Conservation (phyloP, 148 eudicot species). For the Dianthus caryophyllus region DNA sequence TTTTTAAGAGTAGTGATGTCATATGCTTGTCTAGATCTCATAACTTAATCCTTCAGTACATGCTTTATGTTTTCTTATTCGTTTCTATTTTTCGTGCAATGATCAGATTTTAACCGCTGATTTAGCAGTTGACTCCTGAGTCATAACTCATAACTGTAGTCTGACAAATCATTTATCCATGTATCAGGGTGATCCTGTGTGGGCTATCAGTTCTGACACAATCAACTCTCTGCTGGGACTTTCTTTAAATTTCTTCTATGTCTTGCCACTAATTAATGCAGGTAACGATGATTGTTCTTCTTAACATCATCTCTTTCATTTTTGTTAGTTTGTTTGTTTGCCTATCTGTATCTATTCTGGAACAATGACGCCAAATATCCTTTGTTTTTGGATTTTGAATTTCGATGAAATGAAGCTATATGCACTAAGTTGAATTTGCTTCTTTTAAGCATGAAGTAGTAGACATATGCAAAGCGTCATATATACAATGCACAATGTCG, state of each 20-base stretch:
- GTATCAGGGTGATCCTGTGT: constrained; percentile 93
- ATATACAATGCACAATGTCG: too few species aligned
- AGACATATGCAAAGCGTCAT: too few species aligned
- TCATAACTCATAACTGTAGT: not conserved
- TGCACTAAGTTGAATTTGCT: too few species aligned
- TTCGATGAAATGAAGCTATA: too few species aligned
- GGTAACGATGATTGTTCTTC: constrained; percentile 38
- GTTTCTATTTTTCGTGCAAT: not conserved
- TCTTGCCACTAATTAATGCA: constrained; percentile 62
- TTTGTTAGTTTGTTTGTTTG: too few species aligned
- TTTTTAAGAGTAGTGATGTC: too few species aligned
- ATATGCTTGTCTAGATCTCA: too few species aligned
- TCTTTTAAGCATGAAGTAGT: too few species aligned
- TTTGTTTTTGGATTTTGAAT: too few species aligned
- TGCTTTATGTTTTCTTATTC: not conserved
- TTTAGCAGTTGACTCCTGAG: not conserved
- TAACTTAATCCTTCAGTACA: not conserved
- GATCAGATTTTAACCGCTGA: not conserved
- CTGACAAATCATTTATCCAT: not conserved
- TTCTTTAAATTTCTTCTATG: constrained; percentile 87
- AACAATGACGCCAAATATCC: not conserved
- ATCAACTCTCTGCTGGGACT: constrained; percentile 71
- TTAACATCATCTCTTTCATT: not conserved
- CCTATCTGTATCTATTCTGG: too few species aligned
- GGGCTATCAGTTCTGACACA: constrained; percentile 94